A percentile compares a stretch with the other conserved stretches of the same genome.
Evolutionary conservation across 441 rosid species (phyloP).

Genomic region (Aquilaria agallochum): DNA sequence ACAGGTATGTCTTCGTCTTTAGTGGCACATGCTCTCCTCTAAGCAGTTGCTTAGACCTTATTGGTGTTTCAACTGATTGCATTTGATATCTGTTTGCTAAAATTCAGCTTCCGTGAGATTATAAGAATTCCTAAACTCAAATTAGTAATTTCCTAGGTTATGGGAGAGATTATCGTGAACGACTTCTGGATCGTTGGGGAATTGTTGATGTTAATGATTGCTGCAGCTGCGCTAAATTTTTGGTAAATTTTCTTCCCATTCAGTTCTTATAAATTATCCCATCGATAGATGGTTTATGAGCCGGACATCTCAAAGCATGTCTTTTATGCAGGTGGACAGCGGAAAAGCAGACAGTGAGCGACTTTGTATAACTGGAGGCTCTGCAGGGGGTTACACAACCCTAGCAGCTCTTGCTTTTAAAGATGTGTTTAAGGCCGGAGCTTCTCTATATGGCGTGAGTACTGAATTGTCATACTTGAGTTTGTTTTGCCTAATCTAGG

Average conservation of each 20-base stretch:
- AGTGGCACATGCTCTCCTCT: neutral
- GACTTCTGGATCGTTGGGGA: conserved; percentile 70
- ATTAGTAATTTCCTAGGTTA: conserved; percentile 49
- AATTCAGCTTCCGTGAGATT: conserved; percentile 15
- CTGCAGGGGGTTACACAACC: conserved; percentile 95
- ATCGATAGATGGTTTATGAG: conserved; percentile 1
- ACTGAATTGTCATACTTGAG: neutral
- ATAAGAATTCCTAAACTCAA: neutral
- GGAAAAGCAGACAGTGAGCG: conserved; percentile 71
- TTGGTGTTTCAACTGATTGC: conserved; percentile 5
- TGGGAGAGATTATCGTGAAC: conserved; percentile 87
- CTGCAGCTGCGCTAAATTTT: conserved; percentile 80
- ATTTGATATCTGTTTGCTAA: conserved; percentile 7
- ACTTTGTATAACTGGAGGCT: conserved; percentile 89
- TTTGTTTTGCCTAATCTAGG: neutral
- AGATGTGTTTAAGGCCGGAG: conserved; percentile 85
- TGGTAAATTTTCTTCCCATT: conserved; percentile 39
- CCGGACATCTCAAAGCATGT: conserved; percentile 4
- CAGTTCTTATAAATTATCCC: conserved; percentile 1
- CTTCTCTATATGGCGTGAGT: conserved; percentile 89
- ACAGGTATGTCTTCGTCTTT: conserved; percentile 56
- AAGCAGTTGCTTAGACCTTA: neutral
- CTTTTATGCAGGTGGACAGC: conserved; percentile 53
- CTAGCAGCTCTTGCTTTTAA: conserved; percentile 88
- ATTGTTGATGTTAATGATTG: conserved; percentile 94